A percentile compares a stretch with the other conserved stretches of the same genome.
These are phyloP conservation scores for Ploettnerulaceae sp. DNA, from an alignment of 2,329 filamentous ascomycete species.

Conservation along the genomic window DNA sequence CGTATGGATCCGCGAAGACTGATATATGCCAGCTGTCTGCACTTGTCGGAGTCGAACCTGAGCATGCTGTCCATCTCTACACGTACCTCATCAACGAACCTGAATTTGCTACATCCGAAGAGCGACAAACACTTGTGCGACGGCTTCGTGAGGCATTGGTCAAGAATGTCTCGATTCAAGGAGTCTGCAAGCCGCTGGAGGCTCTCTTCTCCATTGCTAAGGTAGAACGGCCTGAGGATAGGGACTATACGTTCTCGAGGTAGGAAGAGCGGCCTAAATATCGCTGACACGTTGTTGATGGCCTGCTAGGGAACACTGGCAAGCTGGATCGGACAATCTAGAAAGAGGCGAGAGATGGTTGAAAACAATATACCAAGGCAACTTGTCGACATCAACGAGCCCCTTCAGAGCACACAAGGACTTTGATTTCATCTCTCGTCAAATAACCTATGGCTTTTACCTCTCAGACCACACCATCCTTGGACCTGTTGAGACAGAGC, in stretches of 20 bases:
- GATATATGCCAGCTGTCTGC: conserved; percentile 34
- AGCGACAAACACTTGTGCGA: conserved; percentile 45
- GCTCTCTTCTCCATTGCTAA: conserved; percentile 24
- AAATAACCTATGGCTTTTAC: conserved; percentile 56
- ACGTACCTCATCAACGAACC: conserved; percentile 48
- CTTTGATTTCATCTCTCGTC: conserved; percentile 46
- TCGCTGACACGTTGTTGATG: conserved; percentile 30
- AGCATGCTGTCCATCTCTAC: conserved; percentile 50
- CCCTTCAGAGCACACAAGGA: conserved; percentile 42
- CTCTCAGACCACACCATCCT: conserved; percentile 52
- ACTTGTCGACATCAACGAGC: conserved; percentile 34
- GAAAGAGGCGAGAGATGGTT: conserved; percentile 52
- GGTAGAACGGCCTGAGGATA: conserved; percentile 44
- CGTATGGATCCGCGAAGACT: neutral
- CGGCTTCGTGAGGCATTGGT: conserved; percentile 53
- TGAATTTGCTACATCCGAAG: conserved; percentile 38
- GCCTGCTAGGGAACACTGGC: conserved; percentile 49
- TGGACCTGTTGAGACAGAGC: conserved; percentile 49
- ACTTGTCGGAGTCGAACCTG: conserved; percentile 45
- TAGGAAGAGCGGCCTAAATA: neutral
- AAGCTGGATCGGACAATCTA: conserved; percentile 50
- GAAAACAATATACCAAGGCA: conserved; percentile 40
- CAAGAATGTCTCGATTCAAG: conserved; percentile 53
- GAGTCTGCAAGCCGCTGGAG: conserved; percentile 59
- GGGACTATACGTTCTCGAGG: conserved; percentile 41